Percentiles rank a stretch among this genome's conserved stretches.
phyloP scores from a whole-genome alignment of 441 rosid species.

The Populus hybrid region DNA sequence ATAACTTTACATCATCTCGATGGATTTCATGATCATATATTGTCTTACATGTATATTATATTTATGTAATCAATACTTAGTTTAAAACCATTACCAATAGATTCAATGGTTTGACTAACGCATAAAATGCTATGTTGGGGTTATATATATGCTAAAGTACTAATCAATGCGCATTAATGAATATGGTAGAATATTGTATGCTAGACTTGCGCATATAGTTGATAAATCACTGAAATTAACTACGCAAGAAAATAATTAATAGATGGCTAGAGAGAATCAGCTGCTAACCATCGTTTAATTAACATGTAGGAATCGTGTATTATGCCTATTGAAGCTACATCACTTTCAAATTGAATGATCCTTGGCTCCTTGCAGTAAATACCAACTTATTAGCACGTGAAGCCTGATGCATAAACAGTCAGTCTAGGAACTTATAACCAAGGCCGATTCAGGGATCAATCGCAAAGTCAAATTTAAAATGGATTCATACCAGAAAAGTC shows the following conservation, averaged over 20 bases:
- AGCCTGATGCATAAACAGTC: constrained; percentile 15
- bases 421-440: constrained; percentile 10
- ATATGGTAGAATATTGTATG: background rate
- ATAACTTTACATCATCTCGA: no score
- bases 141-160: background rate
- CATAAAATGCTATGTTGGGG: background rate
- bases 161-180: background rate
- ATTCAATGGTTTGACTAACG: background rate
- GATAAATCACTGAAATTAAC: background rate
- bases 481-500: constrained; percentile 31
- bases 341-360: background rate
- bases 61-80: no score
- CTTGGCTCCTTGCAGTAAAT: background rate
- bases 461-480: constrained; percentile 18
- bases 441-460: background rate
- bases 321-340: background rate
- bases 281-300: background rate
- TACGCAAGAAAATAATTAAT: background rate
- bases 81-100: no score
- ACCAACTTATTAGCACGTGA: background rate
- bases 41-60: no score
- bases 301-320: no score
- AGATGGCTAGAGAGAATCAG: background rate
- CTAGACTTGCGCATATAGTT: background rate
- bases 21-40: no score